These are phyloP conservation scores for Melampsora americana DNA, from an alignment of 1,284 basidiomycete species.

Conservation along the genomic window DNA sequence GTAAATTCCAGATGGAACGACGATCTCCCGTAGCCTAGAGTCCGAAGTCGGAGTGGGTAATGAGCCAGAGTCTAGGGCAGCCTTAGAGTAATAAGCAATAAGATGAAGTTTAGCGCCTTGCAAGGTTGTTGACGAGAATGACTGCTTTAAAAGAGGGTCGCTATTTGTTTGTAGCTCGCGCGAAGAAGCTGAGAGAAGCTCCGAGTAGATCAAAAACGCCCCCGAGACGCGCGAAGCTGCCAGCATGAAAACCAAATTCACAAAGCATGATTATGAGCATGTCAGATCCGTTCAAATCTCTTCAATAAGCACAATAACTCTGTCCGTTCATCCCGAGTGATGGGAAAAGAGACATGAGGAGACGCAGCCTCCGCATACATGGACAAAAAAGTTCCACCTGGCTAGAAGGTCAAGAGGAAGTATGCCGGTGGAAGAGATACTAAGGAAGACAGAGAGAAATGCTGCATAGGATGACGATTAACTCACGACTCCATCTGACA, in stretches of 20 bases:
- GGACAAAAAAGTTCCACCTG: not conserved
- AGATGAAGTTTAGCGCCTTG: conserved; percentile 49
- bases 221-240: conserved; percentile 51
- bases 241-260: not conserved
- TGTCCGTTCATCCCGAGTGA: not conserved
- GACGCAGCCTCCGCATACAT: not conserved
- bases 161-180: conserved; percentile 40
- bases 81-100: conserved; percentile 49
- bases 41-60: conserved; percentile 46
- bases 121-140: conserved; percentile 48
- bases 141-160: conserved; percentile 49
- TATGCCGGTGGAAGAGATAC: not conserved
- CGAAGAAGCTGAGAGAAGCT: conserved; percentile 45
- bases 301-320: not conserved
- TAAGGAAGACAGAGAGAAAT: not conserved
- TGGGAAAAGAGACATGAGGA: not conserved
- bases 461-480: not conserved
- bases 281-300: not conserved
- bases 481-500: conserved; percentile 51
- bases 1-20: conserved; percentile 44
- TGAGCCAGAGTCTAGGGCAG: conserved; percentile 28
- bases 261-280: not conserved
- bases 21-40: conserved; percentile 46
- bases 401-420: not conserved
- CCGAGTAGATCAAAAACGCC: conserved; percentile 51